A percentile compares a stretch with the other conserved stretches of the same genome.
These are phyloP conservation scores for Clohesyomyces aquaticus DNA, from an alignment of 495 filamentous ascomycete genomes.

Conservation along the genomic window DNA sequence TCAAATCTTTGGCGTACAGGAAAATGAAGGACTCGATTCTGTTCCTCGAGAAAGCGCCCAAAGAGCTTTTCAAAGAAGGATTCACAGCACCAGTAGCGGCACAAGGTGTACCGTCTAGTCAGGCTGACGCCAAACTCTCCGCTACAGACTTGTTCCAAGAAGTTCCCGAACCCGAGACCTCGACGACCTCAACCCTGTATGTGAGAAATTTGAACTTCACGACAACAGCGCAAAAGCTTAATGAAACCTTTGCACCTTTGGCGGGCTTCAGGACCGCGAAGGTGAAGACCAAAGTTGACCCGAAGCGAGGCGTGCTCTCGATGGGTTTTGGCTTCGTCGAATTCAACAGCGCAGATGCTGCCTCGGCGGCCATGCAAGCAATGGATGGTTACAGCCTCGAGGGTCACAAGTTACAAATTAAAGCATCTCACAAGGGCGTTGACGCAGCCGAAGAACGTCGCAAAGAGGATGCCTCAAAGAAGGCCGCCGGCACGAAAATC, in stretches of 20 bases:
- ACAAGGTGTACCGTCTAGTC: slow-evolving; percentile 36
- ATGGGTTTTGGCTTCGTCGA: slow-evolving; percentile 75
- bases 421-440: slow-evolving; percentile 77
- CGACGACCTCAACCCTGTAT: slow-evolving; percentile 79
- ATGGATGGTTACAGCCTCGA: slow-evolving; percentile 90
- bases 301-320: slow-evolving; percentile 66
- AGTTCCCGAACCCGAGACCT: slow-evolving; percentile 54
- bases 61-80: slow-evolving; percentile 65
- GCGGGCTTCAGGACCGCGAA: slow-evolving; percentile 65
- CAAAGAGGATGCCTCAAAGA: slow-evolving; percentile 79
- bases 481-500: slow-evolving; percentile 79
- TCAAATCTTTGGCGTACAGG: slow-evolving; percentile 79
- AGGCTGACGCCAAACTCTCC: slow-evolving; percentile 51
- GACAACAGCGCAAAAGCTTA: slow-evolving; percentile 76
- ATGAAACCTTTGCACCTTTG: slow-evolving; percentile 74
- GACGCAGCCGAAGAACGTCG: slow-evolving; percentile 86
- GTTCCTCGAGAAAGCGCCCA: slow-evolving; percentile 92
- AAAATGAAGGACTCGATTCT: slow-evolving; percentile 89
- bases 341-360: slow-evolving; percentile 75
- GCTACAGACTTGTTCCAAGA: slow-evolving; percentile 58
- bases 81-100: slow-evolving; percentile 1
- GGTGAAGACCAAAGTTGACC: slow-evolving; percentile 85
- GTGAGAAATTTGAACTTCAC: slow-evolving; percentile 90
- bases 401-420: slow-evolving; percentile 80
- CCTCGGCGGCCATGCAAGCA: slow-evolving; percentile 72